Base-by-base conservation (phyloP, 2,329 filamentous ascomycete genomes). In the Penicillium verrucosum region DNA sequence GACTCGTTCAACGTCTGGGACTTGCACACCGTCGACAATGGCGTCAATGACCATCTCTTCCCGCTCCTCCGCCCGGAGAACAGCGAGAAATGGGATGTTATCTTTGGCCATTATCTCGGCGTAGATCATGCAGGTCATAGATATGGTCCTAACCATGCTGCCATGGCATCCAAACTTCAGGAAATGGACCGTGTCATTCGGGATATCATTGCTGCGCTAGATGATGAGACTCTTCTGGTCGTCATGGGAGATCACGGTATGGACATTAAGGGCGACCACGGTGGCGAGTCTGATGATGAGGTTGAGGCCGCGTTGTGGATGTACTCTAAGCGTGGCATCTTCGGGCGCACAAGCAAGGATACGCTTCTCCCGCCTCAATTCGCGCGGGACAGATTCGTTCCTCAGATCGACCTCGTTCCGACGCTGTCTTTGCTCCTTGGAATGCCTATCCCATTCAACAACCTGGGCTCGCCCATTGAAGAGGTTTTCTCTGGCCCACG, bases 161-260 rank as follows among this genome's bases (percentile, higher is more conserved):
- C 92, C 52, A 99, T 97, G 93, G 86, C 85, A 25, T 85, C 88
- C 10, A 99, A 99, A 76, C 78, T 97, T 64, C 84, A 85, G 61
- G 91, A 99, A 75, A 99, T 99, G 93, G 86, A 99, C 67, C 77
- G 72, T 0, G 87, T 96, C 30, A 81, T 97, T 56, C 83, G 86
- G 42, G 81, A 88, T 27, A 80, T 97, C 52, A 86, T 89, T 3
- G 79, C 83, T 0, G 78, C 79, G 4, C 78, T 99, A 18, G 93
- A 96, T 65, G 89, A 97, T 51, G 79, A 90, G 54, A 99, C 94
- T 0, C 79, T 99, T 23, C 79, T 99, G 36, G 86, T 99, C 21
- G 89, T 99, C 14, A 96, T 99, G 91, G 94, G 94, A n/a, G 94
- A 99, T 71, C 94, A 99, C 70, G 94, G 94, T 11, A 99, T 99